These are phyloP conservation scores for Allomyces javanicus DNA, from an alignment of 192 early-diverging fungal species.

Conservation along the genomic window DNA sequence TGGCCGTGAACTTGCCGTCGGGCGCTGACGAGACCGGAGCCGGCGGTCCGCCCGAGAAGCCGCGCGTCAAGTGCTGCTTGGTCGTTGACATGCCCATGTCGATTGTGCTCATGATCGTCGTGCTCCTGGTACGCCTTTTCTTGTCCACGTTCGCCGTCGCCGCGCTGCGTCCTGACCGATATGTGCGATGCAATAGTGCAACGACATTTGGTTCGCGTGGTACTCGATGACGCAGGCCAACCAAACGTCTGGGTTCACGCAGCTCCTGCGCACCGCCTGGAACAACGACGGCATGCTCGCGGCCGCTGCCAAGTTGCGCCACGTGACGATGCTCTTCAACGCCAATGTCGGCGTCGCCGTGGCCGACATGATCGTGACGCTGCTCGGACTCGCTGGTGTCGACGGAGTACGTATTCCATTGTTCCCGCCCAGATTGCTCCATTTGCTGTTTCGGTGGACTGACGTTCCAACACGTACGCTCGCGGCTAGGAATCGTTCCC, in stretches of 20 bases:
- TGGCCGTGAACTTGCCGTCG: not conserved
- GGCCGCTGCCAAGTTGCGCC: not conserved
- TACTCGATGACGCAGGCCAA: not conserved
- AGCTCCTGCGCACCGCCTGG: not conserved
- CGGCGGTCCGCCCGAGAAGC: not conserved
- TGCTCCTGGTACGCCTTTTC: not conserved
- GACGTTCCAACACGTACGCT: no score
- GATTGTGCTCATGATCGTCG: not conserved
- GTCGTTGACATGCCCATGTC: not conserved
- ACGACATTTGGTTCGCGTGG: not conserved
- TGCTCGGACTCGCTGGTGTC: not conserved
- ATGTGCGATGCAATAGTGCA: not conserved
- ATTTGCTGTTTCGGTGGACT: no score
- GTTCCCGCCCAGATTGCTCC: no score
- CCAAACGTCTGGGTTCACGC: not conserved
- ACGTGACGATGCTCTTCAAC: not conserved
- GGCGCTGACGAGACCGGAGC: not conserved
- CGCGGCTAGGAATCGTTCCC: not conserved
- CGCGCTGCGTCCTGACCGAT: not conserved
- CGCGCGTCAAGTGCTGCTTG: not conserved
- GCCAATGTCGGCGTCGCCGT: not conserved
- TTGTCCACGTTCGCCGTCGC: not conserved
- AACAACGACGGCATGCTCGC: not conserved
- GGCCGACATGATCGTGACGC: not conserved
- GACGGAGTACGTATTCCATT: not conserved